These are phyloP conservation scores for Torulaspora delbrueckii DNA, from an alignment of 805 yeast genomes.

Conservation along the genomic window DNA sequence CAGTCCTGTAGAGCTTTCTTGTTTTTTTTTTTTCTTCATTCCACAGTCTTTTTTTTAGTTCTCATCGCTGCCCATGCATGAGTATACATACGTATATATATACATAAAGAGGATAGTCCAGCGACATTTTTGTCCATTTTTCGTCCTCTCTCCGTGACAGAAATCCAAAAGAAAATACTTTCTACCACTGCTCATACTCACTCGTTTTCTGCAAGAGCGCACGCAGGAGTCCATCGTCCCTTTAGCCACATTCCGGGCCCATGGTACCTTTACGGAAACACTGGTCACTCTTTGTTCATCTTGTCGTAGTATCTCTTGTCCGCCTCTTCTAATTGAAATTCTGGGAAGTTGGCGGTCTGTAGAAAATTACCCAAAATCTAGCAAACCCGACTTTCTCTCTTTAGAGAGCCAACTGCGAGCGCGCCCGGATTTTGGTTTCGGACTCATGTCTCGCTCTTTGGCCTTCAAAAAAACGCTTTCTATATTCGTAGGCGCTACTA, in stretches of 20 bases:
- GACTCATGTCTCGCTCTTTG: background rate
- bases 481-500: no score
- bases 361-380: background rate
- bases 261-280: no score
- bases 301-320: background rate
- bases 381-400: background rate
- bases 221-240: background rate
- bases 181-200: no score
- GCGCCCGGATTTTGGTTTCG: slow-evolving; percentile 3
- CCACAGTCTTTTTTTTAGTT: background rate
- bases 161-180: background rate
- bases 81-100: background rate
- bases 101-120: background rate
- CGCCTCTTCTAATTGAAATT: background rate
- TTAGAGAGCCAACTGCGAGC: background rate
- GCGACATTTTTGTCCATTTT: background rate
- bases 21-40: background rate
- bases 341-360: background rate
- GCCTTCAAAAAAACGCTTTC: background rate
- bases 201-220: background rate
- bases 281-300: background rate
- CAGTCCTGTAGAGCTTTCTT: background rate
- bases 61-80: background rate
- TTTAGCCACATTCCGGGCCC: background rate
- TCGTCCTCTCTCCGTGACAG: background rate